Evolutionary conservation across 768 basidiomycete genomes (phyloP).

Genomic region (Tylopilus balloui): DNA sequence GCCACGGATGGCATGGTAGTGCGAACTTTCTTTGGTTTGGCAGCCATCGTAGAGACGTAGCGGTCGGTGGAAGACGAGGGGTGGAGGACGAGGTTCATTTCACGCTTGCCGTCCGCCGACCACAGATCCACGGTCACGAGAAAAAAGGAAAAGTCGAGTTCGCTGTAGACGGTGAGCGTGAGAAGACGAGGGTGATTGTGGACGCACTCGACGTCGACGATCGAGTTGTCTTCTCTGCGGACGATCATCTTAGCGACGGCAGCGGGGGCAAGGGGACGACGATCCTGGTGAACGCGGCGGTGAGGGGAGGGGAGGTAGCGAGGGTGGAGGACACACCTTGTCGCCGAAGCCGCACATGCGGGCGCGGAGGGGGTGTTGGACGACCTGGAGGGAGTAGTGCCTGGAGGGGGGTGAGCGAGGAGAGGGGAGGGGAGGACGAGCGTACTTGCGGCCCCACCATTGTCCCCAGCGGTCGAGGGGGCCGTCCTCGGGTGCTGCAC

Average conservation of each 20-base stretch:
- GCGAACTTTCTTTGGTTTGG: conserved; percentile 36
- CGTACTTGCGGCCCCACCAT: conserved; percentile 62
- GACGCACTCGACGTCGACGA: conserved; percentile 75
- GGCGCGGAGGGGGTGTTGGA: conserved; percentile 85
- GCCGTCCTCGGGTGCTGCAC: conserved; percentile 38
- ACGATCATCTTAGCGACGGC: conserved; percentile 84
- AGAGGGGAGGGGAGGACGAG: conserved; percentile 1
- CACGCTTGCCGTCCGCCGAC: conserved; percentile 75
- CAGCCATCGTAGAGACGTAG: conserved; percentile 46
- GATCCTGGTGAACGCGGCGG: conserved; percentile 54
- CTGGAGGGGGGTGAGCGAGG: conserved; percentile 36
- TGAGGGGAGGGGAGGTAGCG: conserved; percentile 8
- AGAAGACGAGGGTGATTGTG: not conserved
- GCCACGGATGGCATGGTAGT: conserved; percentile 33
- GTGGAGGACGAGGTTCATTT: conserved; percentile 87
- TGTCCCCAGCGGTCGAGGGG: conserved; percentile 64
- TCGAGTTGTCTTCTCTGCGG: conserved; percentile 56
- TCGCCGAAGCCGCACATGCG: conserved; percentile 97
- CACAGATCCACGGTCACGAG: conserved; percentile 91
- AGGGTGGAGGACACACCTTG: conserved; percentile 54
- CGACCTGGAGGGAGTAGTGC: conserved; percentile 77
- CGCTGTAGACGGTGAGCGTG: conserved; percentile 41
- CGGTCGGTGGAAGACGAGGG: conserved; percentile 71
- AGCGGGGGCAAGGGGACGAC: conserved; percentile 87
- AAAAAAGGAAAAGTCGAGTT: conserved; percentile 84